Evolutionary conservation across 108 stramenopile species (phyloP).

Genomic region (Hondaea fermentalgiana): DNA sequence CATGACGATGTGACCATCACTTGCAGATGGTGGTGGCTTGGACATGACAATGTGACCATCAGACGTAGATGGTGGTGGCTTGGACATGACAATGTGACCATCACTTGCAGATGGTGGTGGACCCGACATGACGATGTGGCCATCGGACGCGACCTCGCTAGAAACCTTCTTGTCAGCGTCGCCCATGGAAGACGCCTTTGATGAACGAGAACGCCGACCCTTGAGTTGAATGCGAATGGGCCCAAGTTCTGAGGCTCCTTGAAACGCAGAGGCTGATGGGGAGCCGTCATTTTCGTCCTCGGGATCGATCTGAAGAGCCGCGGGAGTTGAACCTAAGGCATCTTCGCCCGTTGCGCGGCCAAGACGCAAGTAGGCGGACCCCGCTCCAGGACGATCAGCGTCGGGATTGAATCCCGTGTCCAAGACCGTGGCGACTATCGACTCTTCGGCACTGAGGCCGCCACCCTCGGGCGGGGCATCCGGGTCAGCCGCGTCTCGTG

Average conservation of each 20-base stretch:
- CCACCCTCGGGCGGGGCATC: background rate
- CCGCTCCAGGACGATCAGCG: background rate
- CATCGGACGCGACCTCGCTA: background rate
- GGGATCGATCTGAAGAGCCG: background rate
- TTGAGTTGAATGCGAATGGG: background rate
- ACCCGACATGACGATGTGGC: background rate
- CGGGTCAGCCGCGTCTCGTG: background rate
- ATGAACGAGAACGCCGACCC: background rate
- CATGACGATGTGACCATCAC: background rate
- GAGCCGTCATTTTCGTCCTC: background rate
- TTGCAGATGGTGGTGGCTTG: background rate
- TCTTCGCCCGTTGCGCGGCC: background rate
- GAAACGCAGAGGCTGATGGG: background rate
- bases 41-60: background rate
- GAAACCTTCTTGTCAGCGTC: background rate
- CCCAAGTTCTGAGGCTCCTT: background rate
- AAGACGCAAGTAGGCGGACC: background rate
- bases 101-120: background rate
- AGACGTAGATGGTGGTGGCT: background rate
- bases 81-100: background rate
- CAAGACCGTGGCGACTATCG: background rate
- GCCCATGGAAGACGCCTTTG: background rate
- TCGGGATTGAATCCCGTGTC: conserved; percentile 7
- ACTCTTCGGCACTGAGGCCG: background rate
- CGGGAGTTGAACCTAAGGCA: background rate